Conservation (phyloP, 208 protist genomes). For the Crithidia fasciculata region DNA sequence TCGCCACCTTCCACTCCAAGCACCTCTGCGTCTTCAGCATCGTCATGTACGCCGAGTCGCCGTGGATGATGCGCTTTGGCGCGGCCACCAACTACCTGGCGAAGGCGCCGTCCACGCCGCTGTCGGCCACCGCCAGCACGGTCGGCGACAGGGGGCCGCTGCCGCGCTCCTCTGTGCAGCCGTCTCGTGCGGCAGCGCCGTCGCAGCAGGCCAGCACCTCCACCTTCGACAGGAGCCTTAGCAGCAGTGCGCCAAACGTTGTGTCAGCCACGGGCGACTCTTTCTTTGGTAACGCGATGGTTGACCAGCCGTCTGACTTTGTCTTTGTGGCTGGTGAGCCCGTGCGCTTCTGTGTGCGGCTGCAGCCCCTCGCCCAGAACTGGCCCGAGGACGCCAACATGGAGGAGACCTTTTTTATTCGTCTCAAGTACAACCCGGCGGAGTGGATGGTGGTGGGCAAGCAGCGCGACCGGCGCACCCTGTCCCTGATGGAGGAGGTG, state of each 20-base stretch:
- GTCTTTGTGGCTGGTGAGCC: constrained; percentile 78
- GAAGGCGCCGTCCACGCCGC: constrained; percentile 2
- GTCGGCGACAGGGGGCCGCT: not conserved
- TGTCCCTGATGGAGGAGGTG: constrained; percentile 76
- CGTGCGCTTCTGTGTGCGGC: constrained; percentile 69
- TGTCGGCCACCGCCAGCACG: not conserved
- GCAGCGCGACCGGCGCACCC: constrained; percentile 61
- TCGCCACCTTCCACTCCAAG: constrained; percentile 67
- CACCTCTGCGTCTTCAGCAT: constrained; percentile 79
- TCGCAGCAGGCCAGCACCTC: not conserved
- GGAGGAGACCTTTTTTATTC: constrained; percentile 82
- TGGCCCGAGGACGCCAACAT: constrained; percentile 71
- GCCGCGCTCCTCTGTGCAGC: not conserved
- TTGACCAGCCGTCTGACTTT: constrained; percentile 55
- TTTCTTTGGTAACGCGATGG: constrained; percentile 40
- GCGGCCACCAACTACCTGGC: constrained; percentile 42
- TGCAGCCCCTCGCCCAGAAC: constrained; percentile 80
- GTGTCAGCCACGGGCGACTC: not conserved
- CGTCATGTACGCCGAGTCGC: constrained; percentile 69
- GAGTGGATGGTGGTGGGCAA: constrained; percentile 86
- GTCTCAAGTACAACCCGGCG: constrained; percentile 61
- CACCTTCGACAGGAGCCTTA: constrained; percentile 11
- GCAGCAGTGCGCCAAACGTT: not conserved
- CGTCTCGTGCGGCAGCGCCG: not conserved
- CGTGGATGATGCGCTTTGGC: constrained; percentile 50